A percentile compares a stretch with the other conserved stretches of the same genome.
phyloP scores from a whole-genome alignment of 202 grass and related monocot genomes.

The Elaeis oleifera region DNA sequence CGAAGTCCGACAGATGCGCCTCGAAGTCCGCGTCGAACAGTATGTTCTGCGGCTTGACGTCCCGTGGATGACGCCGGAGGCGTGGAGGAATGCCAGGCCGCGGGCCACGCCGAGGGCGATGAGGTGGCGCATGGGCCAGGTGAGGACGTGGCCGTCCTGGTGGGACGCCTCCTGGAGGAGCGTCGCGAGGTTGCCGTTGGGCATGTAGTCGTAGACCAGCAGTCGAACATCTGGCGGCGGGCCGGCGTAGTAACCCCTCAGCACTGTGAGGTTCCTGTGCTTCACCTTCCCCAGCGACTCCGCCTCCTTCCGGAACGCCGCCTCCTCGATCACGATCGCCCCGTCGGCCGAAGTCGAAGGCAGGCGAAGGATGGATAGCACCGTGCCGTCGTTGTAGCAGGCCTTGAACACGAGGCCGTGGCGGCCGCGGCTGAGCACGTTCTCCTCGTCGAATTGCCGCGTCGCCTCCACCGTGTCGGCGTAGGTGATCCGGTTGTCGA shows the following conservation, averaged over 20 bases:
- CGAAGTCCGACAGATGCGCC: constrained; percentile 88
- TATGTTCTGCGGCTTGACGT: constrained; percentile 91
- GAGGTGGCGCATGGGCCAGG: constrained; percentile 97
- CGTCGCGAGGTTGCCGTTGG: constrained; percentile 91
- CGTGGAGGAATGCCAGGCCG: constrained; percentile 74
- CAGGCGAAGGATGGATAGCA: constrained; percentile 77
- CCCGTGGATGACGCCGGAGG: constrained; percentile 87
- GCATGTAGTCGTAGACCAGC: constrained; percentile 97
- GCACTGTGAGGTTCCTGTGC: constrained; percentile 90
- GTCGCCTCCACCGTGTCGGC: constrained; percentile 78
- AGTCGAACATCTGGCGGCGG: constrained; percentile 88
- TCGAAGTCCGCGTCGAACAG: constrained; percentile 97
- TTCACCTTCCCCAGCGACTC: constrained; percentile 93
- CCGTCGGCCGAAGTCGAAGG: constrained; percentile 81
- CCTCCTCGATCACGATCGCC: constrained; percentile 86
- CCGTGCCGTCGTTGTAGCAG: constrained; percentile 83
- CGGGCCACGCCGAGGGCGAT: constrained; percentile 87
- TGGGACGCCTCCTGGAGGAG: constrained; percentile 93
- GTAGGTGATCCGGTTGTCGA: constrained; percentile 86
- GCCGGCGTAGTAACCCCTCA: constrained; percentile 90
- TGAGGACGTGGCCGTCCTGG: constrained; percentile 93
- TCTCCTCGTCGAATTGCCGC: constrained; percentile 83
- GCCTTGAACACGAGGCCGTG: constrained; percentile 98
- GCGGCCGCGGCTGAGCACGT: constrained; percentile 85
- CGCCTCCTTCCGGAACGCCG: constrained; percentile 85